Conservation (phyloP, 345 rosid species). For the Jatropha curcas region DNA sequence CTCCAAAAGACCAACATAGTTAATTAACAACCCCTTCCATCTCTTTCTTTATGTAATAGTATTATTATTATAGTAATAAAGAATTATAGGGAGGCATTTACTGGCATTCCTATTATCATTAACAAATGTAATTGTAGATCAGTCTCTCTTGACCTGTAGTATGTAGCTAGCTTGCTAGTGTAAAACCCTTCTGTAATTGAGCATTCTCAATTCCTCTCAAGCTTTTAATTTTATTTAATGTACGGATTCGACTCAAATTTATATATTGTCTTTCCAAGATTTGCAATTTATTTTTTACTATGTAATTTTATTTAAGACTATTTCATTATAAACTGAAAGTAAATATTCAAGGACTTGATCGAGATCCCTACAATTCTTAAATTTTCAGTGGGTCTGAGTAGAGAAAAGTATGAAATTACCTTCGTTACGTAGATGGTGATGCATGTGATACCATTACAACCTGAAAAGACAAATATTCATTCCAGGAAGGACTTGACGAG, state of each 20-base stretch:
- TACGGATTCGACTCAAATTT: not conserved
- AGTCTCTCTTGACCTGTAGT: constrained; percentile 6
- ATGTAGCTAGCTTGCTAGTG: not conserved
- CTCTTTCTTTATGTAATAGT: not conserved
- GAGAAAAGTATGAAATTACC: no score
- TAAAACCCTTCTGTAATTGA: not conserved
- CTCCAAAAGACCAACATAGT: not conserved
- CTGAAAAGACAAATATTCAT: no score
- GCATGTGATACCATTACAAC: no score
- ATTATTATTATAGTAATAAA: constrained; percentile 3
- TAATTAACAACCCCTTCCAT: not conserved
- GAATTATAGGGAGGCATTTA: constrained; percentile 9
- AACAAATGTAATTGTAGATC: constrained; percentile 15
- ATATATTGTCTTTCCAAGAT: no score
- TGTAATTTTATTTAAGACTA: no score
- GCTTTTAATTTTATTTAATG: not conserved
- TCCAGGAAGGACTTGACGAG: no score
- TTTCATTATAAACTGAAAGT: no score
- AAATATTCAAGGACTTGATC: no score
- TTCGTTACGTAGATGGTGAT: no score
- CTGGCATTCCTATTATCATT: constrained; percentile 11
- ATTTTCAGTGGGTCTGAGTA: no score
- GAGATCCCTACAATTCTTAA: no score
- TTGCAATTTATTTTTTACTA: no score
- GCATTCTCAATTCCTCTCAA: constrained; percentile 13